Conservation (phyloP, 2,329 filamentous ascomycete genomes). For the Xylaria sp. region DNA sequence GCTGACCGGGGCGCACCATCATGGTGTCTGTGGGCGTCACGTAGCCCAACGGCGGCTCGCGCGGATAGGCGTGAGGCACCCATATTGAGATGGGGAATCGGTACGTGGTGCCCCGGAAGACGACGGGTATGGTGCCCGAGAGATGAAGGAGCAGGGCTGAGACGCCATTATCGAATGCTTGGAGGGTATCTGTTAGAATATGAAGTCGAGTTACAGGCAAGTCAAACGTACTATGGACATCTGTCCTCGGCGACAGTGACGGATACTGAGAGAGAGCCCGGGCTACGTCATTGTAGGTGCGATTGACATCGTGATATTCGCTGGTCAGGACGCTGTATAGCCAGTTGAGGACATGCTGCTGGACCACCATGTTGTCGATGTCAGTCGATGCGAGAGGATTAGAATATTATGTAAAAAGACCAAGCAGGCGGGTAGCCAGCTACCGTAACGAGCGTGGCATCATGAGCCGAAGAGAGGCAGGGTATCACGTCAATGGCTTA, state of each 20-base stretch:
- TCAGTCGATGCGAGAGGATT: not conserved
- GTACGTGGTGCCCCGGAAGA: conserved; percentile 88
- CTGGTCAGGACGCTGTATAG: conserved; percentile 89
- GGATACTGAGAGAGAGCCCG: conserved; percentile 82
- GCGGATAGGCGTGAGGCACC: conserved; percentile 90
- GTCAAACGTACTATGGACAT: conserved; percentile 83
- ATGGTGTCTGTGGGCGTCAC: conserved; percentile 90
- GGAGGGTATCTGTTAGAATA: conserved; percentile 16
- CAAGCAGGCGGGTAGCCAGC: conserved; percentile 35
- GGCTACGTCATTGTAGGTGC: conserved; percentile 91
- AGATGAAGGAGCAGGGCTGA: conserved; percentile 89
- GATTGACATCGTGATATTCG: conserved; percentile 92
- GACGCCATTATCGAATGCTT: conserved; percentile 88
- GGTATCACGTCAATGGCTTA: conserved; percentile 18
- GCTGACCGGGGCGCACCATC: conserved; percentile 89
- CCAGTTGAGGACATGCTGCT: conserved; percentile 93
- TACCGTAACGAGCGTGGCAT: conserved; percentile 39
- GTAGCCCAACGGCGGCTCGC: conserved; percentile 85
- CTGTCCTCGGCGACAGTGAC: conserved; percentile 84
- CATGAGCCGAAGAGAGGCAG: conserved; percentile 19
- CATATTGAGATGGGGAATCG: conserved; percentile 92
- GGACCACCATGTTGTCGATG: conserved; percentile 70
- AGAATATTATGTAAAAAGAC: not conserved
- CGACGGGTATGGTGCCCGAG: conserved; percentile 87
- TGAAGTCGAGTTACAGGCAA: not conserved